Evolutionary conservation across 176 grass and related monocot genomes (phyloP), one percentile per base, ranked within the genome.

Genomic region (Avena insularis): DNA sequence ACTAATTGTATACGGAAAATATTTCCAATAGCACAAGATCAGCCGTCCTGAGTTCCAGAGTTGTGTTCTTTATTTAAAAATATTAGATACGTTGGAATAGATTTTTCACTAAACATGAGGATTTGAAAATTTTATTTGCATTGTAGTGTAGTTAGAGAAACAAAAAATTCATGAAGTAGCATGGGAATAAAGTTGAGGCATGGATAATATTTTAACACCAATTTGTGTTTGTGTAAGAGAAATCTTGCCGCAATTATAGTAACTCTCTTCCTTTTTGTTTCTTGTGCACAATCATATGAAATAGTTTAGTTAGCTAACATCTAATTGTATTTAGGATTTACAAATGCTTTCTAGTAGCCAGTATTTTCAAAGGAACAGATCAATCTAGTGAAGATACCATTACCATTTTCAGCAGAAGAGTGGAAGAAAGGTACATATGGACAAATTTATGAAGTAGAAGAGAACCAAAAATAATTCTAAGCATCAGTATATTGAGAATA

Each of bases 91-190:
- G 77, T 5, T 2, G 46, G 8, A 9, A 48, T 48, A 48, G 8
- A 9, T 48, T 48, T 90, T 68, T 68, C 25, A 73, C 23, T 36
- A 61, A 77, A 49, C 49, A 72, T 71, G 75, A 83, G 33, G 13
- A 71, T 40, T 48, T 48, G 46, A 10, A 48, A 48, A 51, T 43
- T 43, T 43, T 43, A 51, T 84, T 12, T 51, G 12, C 49, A 51
- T 51, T 62, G 56, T 27, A 79, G n/a, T 62, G 15, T 83, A 38
- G 69, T 86, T 86, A 51, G 27, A 83, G 79, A 77, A 76, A 43
- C 63, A 81, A 4, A 23, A 82, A 68, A 75, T 51, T 45, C 75
- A 45, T 60, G 49, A 85, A 48, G 46, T 48, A 48, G 9, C 46
- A 48, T 48, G 46, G 8, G 46, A 48, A 48, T 8, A 48, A 48